Evolutionary conservation across 306 rosid genomes (phyloP).

Genomic region (Betula pendula): DNA sequence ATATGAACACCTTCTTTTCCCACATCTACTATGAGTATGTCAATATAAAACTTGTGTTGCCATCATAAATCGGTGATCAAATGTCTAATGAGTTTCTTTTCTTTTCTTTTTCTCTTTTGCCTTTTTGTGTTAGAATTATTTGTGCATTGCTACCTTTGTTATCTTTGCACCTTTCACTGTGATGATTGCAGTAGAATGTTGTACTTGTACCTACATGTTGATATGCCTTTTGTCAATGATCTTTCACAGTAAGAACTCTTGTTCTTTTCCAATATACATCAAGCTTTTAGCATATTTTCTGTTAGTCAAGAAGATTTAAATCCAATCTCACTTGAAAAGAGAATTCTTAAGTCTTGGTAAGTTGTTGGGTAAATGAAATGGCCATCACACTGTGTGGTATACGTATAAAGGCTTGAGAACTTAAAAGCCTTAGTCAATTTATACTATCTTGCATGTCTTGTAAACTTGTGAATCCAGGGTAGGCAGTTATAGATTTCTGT

Average conservation of each 20-base stretch:
- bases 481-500: background rate
- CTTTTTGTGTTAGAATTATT: too few relatives aligned
- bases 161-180: background rate
- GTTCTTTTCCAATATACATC: background rate
- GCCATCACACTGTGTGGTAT: background rate
- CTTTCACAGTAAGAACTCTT: background rate
- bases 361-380: background rate
- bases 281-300: background rate
- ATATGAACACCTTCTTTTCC: too few relatives aligned
- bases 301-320: background rate
- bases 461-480: background rate
- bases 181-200: background rate
- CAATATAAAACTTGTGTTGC: slow-evolving; percentile 6
- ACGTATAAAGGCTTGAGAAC: background rate
- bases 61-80: background rate
- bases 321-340: background rate
- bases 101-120: too few relatives aligned
- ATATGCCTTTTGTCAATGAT: background rate
- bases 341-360: background rate
- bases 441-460: background rate
- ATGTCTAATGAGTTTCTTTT: background rate
- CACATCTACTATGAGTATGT: slow-evolving; percentile 46
- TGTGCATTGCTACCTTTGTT: background rate
- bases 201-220: background rate
- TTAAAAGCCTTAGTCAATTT: background rate